Evolutionary conservation across 2,329 filamentous ascomycete species (phyloP), one percentile per base, ranked within the genome.

Genomic region (Grosmannia huntii): DNA sequence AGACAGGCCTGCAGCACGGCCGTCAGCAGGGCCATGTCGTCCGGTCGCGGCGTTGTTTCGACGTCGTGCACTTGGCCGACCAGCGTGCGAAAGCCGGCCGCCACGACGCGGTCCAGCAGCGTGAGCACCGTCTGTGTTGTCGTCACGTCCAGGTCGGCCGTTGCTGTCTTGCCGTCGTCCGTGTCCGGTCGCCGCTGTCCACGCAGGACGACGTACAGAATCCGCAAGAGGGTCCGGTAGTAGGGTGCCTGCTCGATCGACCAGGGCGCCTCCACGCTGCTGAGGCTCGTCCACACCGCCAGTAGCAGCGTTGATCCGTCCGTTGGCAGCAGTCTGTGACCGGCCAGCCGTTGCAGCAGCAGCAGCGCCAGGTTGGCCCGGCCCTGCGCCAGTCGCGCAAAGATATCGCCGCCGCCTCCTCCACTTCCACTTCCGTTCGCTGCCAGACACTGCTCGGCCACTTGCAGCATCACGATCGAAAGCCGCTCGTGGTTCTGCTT

Each of bases 1-100:
- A 97, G 77, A 64, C 89, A 87, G 36, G 87, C 88, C 70, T 96
- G 91, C 44, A 97, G 74, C 51, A 97, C 86, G 4, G 89, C 91
- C 12, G 90, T 96, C 51, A 99, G 73, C 49, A 97, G 83, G 3
- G 86, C 86, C 63, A 99, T 83, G 68, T 99, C 94, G 59, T 87
- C 86, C 0, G 90, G 88, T 1, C 79, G 78, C 56, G 85, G 4
- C 21, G 81, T 77, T 0, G 75, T 69, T 4, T 86, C 79, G 33
- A 85, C 77, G 38, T 94, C 86, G 67, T 99, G 94, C 16, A 97
- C 81, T 57, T 90, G 82, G 16, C 84, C 83, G 38, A 90, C 90
- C 25, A 96, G 77, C 25, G 86, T 83, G 48, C 87, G 84, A 75
- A 99, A 92, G 2, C 90, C 91, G 64, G 83, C 84, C 0, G 85